phyloP scores from a whole-genome alignment of 441 rosid genomes.

The Gossypium trilobum region DNA sequence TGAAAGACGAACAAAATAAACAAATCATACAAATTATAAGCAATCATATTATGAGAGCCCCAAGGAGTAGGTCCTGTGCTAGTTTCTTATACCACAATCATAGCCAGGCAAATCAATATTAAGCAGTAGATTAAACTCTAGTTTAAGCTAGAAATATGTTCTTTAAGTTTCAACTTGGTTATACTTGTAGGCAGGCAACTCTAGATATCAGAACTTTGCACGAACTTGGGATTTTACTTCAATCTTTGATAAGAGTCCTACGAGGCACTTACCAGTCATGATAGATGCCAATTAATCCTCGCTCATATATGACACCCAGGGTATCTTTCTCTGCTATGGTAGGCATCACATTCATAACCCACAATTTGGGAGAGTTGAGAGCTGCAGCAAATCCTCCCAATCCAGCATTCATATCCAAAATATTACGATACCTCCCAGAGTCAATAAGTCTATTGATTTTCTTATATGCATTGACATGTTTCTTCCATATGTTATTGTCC shows the following conservation, averaged over 20 bases:
- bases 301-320: slow-evolving; percentile 49
- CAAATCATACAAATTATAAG: not conserved
- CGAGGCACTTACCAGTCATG: slow-evolving; percentile 42
- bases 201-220: no score
- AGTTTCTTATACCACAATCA: not conserved
- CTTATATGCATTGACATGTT: slow-evolving; percentile 56
- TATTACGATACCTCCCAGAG: slow-evolving; percentile 57
- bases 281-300: slow-evolving; percentile 68
- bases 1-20: not conserved
- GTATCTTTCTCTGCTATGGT: slow-evolving; percentile 49
- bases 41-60: not conserved
- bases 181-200: no score
- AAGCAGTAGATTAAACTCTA: not conserved
- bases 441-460: slow-evolving; percentile 43
- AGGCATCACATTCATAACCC: slow-evolving; percentile 76
- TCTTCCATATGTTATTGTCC: slow-evolving; percentile 52
- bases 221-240: no score
- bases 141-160: no score
- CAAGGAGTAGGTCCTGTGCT: not conserved
- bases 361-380: slow-evolving; percentile 37
- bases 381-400: slow-evolving; percentile 71
- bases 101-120: no score
- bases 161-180: not conserved
- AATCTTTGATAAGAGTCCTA: not conserved
- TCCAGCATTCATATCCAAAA: slow-evolving; percentile 76